Conservation (phyloP, 441 rosid species). For the Populus hybrid region DNA sequence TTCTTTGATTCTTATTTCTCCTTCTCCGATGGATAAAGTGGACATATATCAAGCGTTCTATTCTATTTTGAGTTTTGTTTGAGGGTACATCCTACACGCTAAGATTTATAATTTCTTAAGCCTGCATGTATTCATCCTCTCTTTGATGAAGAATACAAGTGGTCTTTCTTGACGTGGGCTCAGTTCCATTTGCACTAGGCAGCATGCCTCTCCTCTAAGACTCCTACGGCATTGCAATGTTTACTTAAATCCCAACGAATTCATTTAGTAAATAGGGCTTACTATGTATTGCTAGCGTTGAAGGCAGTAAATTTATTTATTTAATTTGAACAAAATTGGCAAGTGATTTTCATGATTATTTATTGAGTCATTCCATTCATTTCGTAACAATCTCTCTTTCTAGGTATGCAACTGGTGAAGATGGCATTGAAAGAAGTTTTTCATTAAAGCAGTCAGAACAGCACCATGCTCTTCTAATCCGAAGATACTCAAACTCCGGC, state of each 20-base stretch:
- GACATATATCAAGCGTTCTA: neutral
- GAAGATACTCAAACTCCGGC: neutral
- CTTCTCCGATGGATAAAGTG: neutral
- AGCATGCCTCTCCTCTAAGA: neutral
- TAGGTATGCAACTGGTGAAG: slow-evolving; percentile 7
- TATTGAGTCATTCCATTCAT: slow-evolving; percentile 6
- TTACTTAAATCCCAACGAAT: neutral
- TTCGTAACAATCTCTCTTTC: neutral
- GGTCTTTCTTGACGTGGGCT: neutral
- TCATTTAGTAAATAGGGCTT: neutral
- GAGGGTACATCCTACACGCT: neutral
- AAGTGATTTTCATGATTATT: neutral
- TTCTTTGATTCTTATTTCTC: neutral
- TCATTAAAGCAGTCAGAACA: slow-evolving; percentile 4
- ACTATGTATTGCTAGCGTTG: neutral
- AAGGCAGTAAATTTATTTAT: neutral
- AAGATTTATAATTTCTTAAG: neutral
- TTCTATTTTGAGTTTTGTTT: neutral
- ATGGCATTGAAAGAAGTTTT: slow-evolving; percentile 7
- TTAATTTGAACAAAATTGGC: neutral
- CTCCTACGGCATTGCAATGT: neutral
- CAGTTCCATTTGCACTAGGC: neutral
- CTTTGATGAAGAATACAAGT: neutral
- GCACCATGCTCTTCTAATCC: neutral
- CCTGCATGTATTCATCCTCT: neutral